Conservation (phyloP, 495 filamentous ascomycete genomes). For the Neurospora sp. region DNA sequence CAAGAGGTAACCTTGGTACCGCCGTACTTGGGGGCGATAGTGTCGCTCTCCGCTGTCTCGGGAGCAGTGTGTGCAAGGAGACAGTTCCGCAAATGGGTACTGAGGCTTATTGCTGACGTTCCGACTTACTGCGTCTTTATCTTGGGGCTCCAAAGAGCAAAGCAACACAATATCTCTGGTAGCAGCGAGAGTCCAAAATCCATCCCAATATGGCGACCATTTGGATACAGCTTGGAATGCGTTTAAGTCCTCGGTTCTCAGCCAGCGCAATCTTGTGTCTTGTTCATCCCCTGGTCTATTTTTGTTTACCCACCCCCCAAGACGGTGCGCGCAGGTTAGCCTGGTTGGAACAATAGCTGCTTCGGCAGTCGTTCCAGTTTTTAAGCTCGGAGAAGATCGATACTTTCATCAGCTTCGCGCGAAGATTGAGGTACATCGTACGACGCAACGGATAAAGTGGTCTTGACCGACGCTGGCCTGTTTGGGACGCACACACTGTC, state of each 20-base stretch:
- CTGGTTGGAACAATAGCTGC: not conserved
- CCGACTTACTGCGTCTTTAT: not conserved
- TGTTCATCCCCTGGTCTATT: not conserved
- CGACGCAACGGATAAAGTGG: not conserved
- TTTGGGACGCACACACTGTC: not conserved
- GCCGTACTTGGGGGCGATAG: slow-evolving; percentile 9
- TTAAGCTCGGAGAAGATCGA: not conserved
- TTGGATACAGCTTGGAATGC: not conserved
- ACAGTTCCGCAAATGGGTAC: not conserved
- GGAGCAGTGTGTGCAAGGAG: not conserved
- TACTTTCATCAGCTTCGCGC: not conserved
- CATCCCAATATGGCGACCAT: not conserved
- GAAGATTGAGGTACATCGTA: not conserved
- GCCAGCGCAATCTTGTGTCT: not conserved
- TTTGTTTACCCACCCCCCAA: not conserved
- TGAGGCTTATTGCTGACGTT: not conserved
- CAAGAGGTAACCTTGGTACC: slow-evolving; percentile 21
- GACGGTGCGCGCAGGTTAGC: not conserved
- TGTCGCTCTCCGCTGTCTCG: not conserved
- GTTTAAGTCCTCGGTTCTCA: not conserved
- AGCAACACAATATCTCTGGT: not conserved
- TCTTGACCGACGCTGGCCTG: not conserved
- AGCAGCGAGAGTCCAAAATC: not conserved
- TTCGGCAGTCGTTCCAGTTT: not conserved
- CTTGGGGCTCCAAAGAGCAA: not conserved